A percentile compares a stretch with the other conserved stretches of the same genome.
Evolutionary conservation across 306 rosid genomes (phyloP).

Genomic region (Lithocarpus polystachyus): DNA sequence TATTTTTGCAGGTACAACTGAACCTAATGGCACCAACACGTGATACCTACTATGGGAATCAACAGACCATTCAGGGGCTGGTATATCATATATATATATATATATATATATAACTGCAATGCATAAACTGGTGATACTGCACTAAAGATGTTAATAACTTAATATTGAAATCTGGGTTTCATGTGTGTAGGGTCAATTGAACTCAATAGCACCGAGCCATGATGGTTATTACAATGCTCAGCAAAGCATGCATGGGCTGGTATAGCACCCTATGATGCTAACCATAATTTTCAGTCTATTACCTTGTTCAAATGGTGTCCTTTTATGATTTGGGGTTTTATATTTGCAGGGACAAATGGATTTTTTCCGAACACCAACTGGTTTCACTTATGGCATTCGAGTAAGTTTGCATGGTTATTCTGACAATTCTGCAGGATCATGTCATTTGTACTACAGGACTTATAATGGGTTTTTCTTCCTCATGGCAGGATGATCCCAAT

Average conservation of each 20-base stretch:
- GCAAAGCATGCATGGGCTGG: constrained; percentile 91
- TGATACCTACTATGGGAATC: constrained; percentile 85
- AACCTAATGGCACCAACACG: constrained; percentile 97
- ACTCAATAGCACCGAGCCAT: constrained; percentile 81
- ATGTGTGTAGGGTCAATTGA: constrained; percentile 77
- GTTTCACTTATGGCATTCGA: constrained; percentile 81
- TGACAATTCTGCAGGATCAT: not conserved
- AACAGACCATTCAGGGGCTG: constrained; percentile 86
- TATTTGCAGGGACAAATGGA: constrained; percentile 94
- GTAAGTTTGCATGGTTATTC: constrained; percentile 48
- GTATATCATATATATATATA: constrained; percentile 40
- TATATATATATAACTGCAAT: not conserved
- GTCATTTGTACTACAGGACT: constrained; percentile 6
- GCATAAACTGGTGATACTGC: not conserved
- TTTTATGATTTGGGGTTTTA: constrained; percentile 19
- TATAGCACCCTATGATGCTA: constrained; percentile 35
- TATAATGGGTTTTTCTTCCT: constrained; percentile 17
- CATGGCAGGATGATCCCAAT: constrained; percentile 82
- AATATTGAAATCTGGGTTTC: constrained; percentile 18
- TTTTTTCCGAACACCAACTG: constrained; percentile 63
- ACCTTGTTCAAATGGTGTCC: constrained; percentile 14
- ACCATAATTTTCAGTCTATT: constrained; percentile 17
- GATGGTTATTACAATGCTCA: constrained; percentile 82
- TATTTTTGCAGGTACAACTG: constrained; percentile 54
- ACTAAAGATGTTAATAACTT: not conserved